Conservation (phyloP, 2,329 filamentous ascomycete species). For the Trichophyton equinum region DNA sequence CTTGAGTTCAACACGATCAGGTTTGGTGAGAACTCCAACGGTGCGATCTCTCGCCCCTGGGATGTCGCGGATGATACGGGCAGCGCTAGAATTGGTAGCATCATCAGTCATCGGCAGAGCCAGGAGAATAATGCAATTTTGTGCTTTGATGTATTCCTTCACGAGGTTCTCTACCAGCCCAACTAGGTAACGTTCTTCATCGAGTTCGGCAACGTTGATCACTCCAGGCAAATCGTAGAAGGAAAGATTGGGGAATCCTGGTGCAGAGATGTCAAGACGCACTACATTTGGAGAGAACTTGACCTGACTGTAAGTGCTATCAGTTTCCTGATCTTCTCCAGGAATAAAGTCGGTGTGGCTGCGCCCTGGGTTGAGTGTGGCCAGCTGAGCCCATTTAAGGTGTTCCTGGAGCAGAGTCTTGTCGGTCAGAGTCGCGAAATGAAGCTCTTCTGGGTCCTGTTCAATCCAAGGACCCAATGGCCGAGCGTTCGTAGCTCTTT, state of each 20-base stretch:
- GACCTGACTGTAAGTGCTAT: conserved; percentile 32
- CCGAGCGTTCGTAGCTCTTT: conserved; percentile 38
- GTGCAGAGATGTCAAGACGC: conserved; percentile 60
- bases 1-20: conserved; percentile 52
- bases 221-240: conserved; percentile 81
- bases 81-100: conserved; percentile 60
- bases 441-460: conserved; percentile 34
- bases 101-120: conserved; percentile 68
- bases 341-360: conserved; percentile 45
- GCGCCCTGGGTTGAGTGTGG: conserved; percentile 55
- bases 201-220: conserved; percentile 55
- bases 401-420: conserved; percentile 53
- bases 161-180: conserved; percentile 60
- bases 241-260: conserved; percentile 57
- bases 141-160: conserved; percentile 53
- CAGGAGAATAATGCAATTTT: conserved; percentile 63
- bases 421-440: conserved; percentile 52
- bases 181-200: conserved; percentile 55
- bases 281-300: conserved; percentile 77
- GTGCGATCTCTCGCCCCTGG: conserved; percentile 45
- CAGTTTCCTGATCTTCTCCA: conserved; percentile 29
- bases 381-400: conserved; percentile 62
- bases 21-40: conserved; percentile 72
- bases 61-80: conserved; percentile 48
- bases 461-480: conserved; percentile 56